Base-by-base conservation (phyloP, 208 protist genomes). In the Leishmania martiniquensis region DNA sequence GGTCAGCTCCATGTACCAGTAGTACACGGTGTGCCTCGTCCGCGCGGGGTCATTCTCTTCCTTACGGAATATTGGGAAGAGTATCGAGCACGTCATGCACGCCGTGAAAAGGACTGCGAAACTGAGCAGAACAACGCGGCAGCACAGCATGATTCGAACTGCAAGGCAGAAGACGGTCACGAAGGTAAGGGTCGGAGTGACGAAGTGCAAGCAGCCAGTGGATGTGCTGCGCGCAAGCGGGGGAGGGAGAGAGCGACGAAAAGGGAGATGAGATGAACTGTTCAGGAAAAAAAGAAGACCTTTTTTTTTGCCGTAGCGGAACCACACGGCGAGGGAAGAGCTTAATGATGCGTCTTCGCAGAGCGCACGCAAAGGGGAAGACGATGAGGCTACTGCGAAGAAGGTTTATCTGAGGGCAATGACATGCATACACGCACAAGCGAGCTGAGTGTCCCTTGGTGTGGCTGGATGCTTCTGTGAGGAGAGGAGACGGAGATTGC, bases 61-160 rank as follows among this genome's bases (percentile, higher is more conserved):
- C 12, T 32, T 66, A 42, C 71, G 54, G 39, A 65, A 75, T 12
- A 75, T 12, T 0, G 76, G 76, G 52, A 81, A 75, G n/a, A 81
- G 62, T 29, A 44, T 66, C 10, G 76, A 75, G 68, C 54, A 68
- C 1, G 55, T 67, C 22, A 73, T 51, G 66, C 52, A 72, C 6
- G 70, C 65, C 13, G 77, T 81, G 44, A 74, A 44, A 4, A 68
- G 0, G 10, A 72, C 0, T 39, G 68, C 2, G 42, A 75, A 4
- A 29, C 68, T n/a, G 7, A 81, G 17, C n/a, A 75, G 25, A 34
- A 66, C 0, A n/a, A 81, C 0, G 39, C 76, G 81, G 15, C 45
- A 78, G 32, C 52, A 54, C 6, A 75, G 76, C 76, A 85, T 85
- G 49, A 17, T 12, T 59, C 73, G 25, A 0, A 1, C 0, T 42